These are phyloP conservation scores for Acanthamoeba castellanii DNA, from an alignment of 208 protist genomes.

Conservation along the genomic window DNA sequence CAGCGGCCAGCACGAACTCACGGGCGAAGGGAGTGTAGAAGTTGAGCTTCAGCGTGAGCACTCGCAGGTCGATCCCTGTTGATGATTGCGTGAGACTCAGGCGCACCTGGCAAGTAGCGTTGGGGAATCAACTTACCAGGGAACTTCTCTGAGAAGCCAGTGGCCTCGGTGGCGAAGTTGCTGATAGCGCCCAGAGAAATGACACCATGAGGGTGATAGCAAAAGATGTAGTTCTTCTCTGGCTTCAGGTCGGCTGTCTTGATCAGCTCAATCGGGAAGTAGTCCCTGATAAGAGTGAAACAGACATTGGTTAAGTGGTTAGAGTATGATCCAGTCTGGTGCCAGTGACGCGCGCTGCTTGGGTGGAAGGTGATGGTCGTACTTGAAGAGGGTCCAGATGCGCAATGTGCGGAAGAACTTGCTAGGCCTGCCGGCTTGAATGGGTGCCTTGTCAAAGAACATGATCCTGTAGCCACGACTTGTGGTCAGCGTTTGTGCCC, in stretches of 20 bases:
- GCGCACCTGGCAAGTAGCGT: neutral
- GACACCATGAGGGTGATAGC: slow-evolving; percentile 81
- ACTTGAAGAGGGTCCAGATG: slow-evolving; percentile 76
- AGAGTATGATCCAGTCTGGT: neutral
- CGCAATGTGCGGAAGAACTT: slow-evolving; percentile 43
- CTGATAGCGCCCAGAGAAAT: slow-evolving; percentile 77
- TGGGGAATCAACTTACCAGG: slow-evolving; percentile 10
- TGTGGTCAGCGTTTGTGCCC: too few species aligned
- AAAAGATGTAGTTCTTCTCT: slow-evolving; percentile 81
- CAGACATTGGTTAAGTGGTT: neutral
- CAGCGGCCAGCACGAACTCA: slow-evolving; percentile 79
- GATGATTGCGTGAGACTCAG: neutral
- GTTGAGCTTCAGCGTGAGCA: slow-evolving; percentile 81
- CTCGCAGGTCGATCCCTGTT: slow-evolving; percentile 75
- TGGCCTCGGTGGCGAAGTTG: slow-evolving; percentile 53
- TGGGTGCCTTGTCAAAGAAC: slow-evolving; percentile 66
- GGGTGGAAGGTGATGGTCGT: too few species aligned
- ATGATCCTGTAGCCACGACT: slow-evolving; percentile 35
- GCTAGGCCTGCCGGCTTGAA: slow-evolving; percentile 51
- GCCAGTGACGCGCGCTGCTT: neutral
- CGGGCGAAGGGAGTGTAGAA: slow-evolving; percentile 80
- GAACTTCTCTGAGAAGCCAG: neutral
- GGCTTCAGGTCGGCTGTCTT: slow-evolving; percentile 76
- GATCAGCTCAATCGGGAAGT: slow-evolving; percentile 79
- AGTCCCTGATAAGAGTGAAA: slow-evolving; percentile 25